phyloP scores from a whole-genome alignment of 1,139 yeast species.

The Yamadazyma aaseri region DNA sequence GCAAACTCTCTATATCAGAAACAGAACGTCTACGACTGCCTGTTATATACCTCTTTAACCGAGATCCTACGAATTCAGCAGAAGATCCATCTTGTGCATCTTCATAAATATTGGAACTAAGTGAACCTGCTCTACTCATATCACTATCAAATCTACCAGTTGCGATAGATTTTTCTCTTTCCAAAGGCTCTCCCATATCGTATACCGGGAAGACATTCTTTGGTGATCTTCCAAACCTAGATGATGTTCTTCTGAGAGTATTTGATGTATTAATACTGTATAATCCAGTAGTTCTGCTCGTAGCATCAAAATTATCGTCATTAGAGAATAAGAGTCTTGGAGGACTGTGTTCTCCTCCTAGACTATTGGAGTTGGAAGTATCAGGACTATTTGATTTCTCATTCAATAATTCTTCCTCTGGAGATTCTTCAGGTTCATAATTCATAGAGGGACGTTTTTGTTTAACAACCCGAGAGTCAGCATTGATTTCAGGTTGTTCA shows the following conservation, averaged over 20 bases:
- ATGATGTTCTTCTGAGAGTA: slow-evolving; percentile 3
- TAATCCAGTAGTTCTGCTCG: slow-evolving; percentile 4
- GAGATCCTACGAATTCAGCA: slow-evolving; percentile 32
- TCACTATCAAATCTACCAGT: slow-evolving; percentile 20
- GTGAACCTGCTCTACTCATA: background rate
- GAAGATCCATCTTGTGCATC: slow-evolving; percentile 8
- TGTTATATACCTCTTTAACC: slow-evolving; percentile 10
- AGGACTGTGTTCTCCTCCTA: slow-evolving; percentile 5
- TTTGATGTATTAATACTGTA: slow-evolving; percentile 7
- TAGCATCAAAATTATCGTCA: slow-evolving; percentile 1
- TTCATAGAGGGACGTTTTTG: slow-evolving; percentile 18
- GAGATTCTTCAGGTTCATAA: slow-evolving; percentile 12
- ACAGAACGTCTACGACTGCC: slow-evolving; percentile 4
- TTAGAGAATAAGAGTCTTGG: slow-evolving; percentile 10
- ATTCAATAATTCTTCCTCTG: background rate
- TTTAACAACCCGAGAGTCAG: slow-evolving; percentile 75
- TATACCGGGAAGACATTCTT: slow-evolving; percentile 75
- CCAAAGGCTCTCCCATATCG: slow-evolving; percentile 69
- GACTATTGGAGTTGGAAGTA: slow-evolving; percentile 8
- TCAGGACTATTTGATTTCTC: slow-evolving; percentile 6
- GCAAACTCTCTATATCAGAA: slow-evolving; percentile 10
- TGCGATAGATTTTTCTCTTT: slow-evolving; percentile 58
- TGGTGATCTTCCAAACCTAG: slow-evolving; percentile 48
- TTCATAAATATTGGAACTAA: slow-evolving; percentile 2
- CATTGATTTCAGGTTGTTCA: slow-evolving; percentile 74